These are phyloP conservation scores for Malus asiatica DNA, from an alignment of 306 rosid species.

Conservation along the genomic window DNA sequence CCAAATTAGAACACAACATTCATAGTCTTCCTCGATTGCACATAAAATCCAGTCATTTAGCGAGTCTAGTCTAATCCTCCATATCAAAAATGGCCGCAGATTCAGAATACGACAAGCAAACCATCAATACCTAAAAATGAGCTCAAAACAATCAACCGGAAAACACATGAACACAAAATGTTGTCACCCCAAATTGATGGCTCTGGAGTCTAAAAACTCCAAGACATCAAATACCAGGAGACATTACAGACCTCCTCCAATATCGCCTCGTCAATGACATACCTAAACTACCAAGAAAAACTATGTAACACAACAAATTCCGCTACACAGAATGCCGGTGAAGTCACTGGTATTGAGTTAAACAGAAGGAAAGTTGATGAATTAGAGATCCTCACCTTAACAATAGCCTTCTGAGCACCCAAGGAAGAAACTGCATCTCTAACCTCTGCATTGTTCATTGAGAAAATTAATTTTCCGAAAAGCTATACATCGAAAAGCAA, in stretches of 20 bases:
- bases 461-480: background rate
- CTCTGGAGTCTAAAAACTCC: background rate
- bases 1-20: too few relatives aligned
- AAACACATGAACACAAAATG: background rate
- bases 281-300: background rate
- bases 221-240: background rate
- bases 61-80: too few relatives aligned
- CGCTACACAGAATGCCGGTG: background rate
- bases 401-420: conserved; percentile 56
- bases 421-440: conserved; percentile 45
- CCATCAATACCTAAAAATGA: background rate
- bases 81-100: background rate
- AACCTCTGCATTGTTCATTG: conserved; percentile 49
- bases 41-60: too few relatives aligned
- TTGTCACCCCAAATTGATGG: background rate
- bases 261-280: background rate
- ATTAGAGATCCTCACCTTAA: conserved; percentile 42
- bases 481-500: background rate
- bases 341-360: background rate
- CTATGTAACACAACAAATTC: background rate
- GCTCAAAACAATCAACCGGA: background rate
- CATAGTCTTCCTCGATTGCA: too few relatives aligned
- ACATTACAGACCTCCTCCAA: background rate
- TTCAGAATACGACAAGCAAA: background rate
- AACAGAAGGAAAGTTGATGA: background rate